These are phyloP conservation scores for Bryoglossum gracile DNA, from an alignment of 495 filamentous ascomycete genomes.

Conservation along the genomic window DNA sequence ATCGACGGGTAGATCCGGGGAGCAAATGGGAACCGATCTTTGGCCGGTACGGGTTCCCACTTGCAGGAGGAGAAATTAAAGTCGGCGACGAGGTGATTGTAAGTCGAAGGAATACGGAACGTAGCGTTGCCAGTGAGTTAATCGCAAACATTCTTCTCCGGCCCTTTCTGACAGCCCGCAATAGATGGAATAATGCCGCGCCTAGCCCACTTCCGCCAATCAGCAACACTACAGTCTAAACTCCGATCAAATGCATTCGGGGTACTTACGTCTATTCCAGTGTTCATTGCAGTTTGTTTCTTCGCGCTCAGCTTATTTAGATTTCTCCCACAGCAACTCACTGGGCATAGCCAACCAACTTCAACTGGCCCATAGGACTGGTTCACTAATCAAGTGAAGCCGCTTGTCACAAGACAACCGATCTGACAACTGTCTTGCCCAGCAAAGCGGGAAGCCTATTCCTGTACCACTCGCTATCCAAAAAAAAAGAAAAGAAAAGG, in stretches of 20 bases:
- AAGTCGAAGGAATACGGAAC: slow-evolving; percentile 44
- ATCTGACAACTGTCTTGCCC: too few species aligned
- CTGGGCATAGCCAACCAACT: neutral
- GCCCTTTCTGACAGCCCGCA: neutral
- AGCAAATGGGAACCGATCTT: slow-evolving; percentile 70
- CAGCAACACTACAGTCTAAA: neutral
- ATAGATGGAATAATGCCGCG: neutral
- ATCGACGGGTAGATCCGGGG: slow-evolving; percentile 68
- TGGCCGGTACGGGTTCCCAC: slow-evolving; percentile 69
- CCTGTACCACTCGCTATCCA: too few species aligned
- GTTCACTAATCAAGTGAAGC: too few species aligned
- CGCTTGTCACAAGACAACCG: too few species aligned
- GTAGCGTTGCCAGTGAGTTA: slow-evolving; percentile 55
- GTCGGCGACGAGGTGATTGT: slow-evolving; percentile 70
- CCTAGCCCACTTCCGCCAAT: neutral
- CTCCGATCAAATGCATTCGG: neutral
- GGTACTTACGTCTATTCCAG: neutral
- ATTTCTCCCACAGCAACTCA: neutral
- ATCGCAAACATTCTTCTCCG: neutral
- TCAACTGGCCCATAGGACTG: neutral
- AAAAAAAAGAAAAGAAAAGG: too few species aligned
- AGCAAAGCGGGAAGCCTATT: too few species aligned
- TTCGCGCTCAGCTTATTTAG: neutral
- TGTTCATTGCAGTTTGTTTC: too few species aligned
- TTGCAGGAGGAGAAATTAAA: slow-evolving; percentile 32